phyloP scores from a whole-genome alignment of 139 green algal genomes.

The Chlorella sp. region DNA sequence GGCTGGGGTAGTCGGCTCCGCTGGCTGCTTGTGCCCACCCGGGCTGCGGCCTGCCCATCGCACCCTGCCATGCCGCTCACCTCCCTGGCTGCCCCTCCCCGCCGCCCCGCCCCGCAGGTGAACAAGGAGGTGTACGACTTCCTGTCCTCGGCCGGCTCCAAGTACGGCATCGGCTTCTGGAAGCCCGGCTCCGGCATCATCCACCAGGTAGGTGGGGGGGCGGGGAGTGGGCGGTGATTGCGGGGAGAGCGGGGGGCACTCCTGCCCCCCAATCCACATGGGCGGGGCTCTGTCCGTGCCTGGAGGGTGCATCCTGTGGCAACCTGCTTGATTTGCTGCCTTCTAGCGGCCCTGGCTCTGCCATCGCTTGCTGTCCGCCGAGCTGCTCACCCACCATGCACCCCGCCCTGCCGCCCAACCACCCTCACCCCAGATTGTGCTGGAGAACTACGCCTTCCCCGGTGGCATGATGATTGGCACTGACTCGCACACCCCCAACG shows the following conservation, averaged over 20 bases:
- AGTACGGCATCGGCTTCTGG: constrained; percentile 97
- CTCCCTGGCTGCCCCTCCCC: not conserved
- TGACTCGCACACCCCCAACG: constrained; percentile 96
- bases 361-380: too few relatives aligned
- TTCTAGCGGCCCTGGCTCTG: too few relatives aligned
- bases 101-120: constrained; percentile 3
- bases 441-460: constrained; percentile 97
- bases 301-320: too few relatives aligned
- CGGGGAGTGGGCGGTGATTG: not conserved
- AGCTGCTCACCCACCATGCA: too few relatives aligned
- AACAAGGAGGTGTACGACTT: constrained; percentile 98
- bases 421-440: constrained; percentile 77
- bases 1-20: too few relatives aligned
- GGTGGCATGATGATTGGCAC: constrained; percentile 96
- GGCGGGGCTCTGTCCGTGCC: too few relatives aligned
- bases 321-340: too few relatives aligned
- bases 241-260: not conserved
- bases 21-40: too few relatives aligned
- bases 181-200: constrained; percentile 94
- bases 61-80: not conserved
- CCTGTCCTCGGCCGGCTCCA: constrained; percentile 86
- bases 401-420: not conserved
- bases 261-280: too few relatives aligned
- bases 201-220: constrained; percentile 75
- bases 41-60: too few relatives aligned